These are phyloP conservation scores for Strobilomyces echinocephalus DNA, from an alignment of 768 basidiomycete genomes.

Conservation along the genomic window DNA sequence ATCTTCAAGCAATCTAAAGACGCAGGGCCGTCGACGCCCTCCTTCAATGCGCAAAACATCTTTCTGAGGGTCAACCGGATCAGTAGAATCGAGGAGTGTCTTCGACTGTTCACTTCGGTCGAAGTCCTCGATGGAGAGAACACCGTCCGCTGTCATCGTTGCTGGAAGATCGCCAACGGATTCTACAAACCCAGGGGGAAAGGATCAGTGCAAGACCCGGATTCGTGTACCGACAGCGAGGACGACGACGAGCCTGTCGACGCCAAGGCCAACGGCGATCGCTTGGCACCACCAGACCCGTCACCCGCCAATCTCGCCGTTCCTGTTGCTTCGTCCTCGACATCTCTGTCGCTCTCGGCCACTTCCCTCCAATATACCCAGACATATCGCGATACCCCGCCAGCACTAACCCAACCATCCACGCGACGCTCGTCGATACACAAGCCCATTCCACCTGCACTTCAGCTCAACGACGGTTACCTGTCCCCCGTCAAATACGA, in stretches of 20 bases:
- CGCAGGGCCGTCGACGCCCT: slow-evolving; percentile 10
- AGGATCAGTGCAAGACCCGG: slow-evolving; percentile 19
- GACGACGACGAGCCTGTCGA: slow-evolving; percentile 27
- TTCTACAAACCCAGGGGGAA: slow-evolving; percentile 36
- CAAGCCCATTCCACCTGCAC: slow-evolving; percentile 25
- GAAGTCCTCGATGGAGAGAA: slow-evolving; percentile 93
- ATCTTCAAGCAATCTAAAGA: slow-evolving; percentile 42
- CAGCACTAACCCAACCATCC: slow-evolving; percentile 8
- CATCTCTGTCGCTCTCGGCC: slow-evolving; percentile 29
- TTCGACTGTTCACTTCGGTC: slow-evolving; percentile 87
- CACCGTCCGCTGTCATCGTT: slow-evolving; percentile 86
- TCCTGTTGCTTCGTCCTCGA: slow-evolving; percentile 1
- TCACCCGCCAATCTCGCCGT: slow-evolving; percentile 26
- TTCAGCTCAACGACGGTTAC: slow-evolving; percentile 24
- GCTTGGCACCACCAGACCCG: slow-evolving; percentile 9
- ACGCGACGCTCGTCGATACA: slow-evolving; percentile 8
- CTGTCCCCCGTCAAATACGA: slow-evolving; percentile 11
- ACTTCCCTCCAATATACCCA: slow-evolving; percentile 37
- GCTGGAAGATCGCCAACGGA: slow-evolving; percentile 89
- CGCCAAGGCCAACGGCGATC: slow-evolving; percentile 20
- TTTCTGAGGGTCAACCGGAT: slow-evolving; percentile 29
- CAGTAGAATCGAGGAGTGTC: slow-evolving; percentile 56
- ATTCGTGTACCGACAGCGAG: slow-evolving; percentile 33
- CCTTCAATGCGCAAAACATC: slow-evolving; percentile 19
- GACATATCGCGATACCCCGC: slow-evolving; percentile 22